Percentiles rank a stretch among this genome's conserved stretches.
Evolutionary conservation across 495 filamentous ascomycete species (phyloP).

Genomic region (Penicillium lagena): DNA sequence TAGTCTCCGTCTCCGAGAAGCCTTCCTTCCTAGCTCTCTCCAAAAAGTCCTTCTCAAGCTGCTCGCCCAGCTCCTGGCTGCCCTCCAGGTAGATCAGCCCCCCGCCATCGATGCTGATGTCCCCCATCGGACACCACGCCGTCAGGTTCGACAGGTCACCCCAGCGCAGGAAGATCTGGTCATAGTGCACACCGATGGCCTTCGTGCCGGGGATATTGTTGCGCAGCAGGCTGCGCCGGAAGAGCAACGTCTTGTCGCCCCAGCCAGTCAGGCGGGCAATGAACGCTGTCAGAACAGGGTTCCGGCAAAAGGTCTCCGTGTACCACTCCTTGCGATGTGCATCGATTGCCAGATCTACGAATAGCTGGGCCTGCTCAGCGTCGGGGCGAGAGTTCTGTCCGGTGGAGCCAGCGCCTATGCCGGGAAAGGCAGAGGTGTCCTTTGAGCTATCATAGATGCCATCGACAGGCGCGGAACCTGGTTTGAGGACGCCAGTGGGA

Average conservation of each 20-base stretch:
- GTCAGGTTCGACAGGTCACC: slow-evolving; percentile 53
- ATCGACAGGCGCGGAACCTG: slow-evolving; percentile 31
- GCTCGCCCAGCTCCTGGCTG: slow-evolving; percentile 25
- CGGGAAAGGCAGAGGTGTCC: slow-evolving; percentile 43
- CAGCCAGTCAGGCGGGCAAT: slow-evolving; percentile 49
- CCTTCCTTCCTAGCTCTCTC: slow-evolving; percentile 34
- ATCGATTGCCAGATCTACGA: slow-evolving; percentile 49
- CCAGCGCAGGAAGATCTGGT: slow-evolving; percentile 58
- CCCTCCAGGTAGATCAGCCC: slow-evolving; percentile 59
- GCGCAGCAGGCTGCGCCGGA: slow-evolving; percentile 44
- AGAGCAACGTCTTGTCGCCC: slow-evolving; percentile 42
- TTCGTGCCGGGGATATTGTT: slow-evolving; percentile 54
- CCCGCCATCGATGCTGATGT: slow-evolving; percentile 49
- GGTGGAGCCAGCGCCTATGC: slow-evolving; percentile 49
- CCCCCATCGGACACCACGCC: slow-evolving; percentile 61
- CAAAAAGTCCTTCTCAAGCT: slow-evolving; percentile 40
- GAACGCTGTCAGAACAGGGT: slow-evolving; percentile 45
- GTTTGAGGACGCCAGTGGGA: slow-evolving; percentile 50
- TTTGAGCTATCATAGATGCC: slow-evolving; percentile 48
- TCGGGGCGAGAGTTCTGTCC: slow-evolving; percentile 45
- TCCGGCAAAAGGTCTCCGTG: slow-evolving; percentile 47
- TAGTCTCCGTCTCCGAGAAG: slow-evolving; percentile 44
- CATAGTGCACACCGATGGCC: slow-evolving; percentile 59
- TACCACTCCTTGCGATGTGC: slow-evolving; percentile 55
- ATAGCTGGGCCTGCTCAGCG: slow-evolving; percentile 32